Conservation (phyloP, 441 rosid genomes). For the Gossypium schwendimanii region DNA sequence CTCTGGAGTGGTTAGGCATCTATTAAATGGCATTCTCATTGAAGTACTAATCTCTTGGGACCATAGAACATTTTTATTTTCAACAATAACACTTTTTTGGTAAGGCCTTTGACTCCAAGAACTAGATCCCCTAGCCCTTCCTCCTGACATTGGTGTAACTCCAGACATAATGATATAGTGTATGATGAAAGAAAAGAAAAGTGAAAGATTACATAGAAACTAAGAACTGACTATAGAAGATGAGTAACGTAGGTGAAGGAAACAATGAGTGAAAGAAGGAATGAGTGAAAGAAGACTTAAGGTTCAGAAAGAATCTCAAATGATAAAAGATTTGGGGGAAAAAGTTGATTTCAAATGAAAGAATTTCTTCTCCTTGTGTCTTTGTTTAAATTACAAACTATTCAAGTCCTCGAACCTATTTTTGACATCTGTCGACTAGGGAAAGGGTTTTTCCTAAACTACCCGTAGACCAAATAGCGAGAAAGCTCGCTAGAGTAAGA, state of each 20-base stretch:
- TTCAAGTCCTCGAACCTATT: not conserved
- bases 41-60: not conserved
- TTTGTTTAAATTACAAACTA: not conserved
- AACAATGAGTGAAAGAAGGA: not conserved
- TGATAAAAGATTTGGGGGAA: too few relatives aligned
- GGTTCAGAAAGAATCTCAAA: not conserved
- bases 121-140: too few relatives aligned
- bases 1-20: not conserved
- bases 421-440: not conserved
- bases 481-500: not conserved
- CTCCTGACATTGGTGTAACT: too few relatives aligned
- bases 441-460: not conserved
- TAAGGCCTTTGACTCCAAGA: too few relatives aligned
- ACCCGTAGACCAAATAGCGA: not conserved
- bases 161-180: not conserved
- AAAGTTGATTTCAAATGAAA: not conserved
- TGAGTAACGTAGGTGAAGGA: not conserved
- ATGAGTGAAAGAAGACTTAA: not conserved
- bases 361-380: not conserved
- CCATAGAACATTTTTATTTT: too few relatives aligned
- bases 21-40: not conserved
- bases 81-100: too few relatives aligned
- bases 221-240: not conserved
- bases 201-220: not conserved
- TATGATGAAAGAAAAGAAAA: too few relatives aligned